Evolutionary conservation across 331 rosid species (phyloP).

Genomic region (Malus hybrid): DNA sequence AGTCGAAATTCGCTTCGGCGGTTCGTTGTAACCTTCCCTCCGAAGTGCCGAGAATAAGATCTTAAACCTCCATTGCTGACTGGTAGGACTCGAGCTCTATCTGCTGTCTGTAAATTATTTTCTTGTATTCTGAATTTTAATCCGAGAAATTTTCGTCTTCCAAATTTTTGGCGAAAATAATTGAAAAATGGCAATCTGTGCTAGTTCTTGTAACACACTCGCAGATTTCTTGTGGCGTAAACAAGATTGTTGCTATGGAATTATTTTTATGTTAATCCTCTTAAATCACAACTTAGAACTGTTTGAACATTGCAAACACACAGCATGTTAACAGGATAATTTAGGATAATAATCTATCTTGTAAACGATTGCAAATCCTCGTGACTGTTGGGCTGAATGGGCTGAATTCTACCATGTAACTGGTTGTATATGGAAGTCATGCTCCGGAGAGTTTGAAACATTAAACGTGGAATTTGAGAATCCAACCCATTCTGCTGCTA

Average conservation of each 20-base stretch:
- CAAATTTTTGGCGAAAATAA: neutral
- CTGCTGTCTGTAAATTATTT: constrained; percentile 6
- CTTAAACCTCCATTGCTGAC: constrained; percentile 12
- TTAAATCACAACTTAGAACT: neutral
- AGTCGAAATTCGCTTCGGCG: constrained; percentile 52
- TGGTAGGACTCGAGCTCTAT: constrained; percentile 17
- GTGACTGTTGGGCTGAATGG: too few species aligned
- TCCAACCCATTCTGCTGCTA: too few species aligned
- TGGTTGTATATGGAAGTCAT: too few species aligned
- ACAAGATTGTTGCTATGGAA: neutral
- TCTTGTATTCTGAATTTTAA: neutral
- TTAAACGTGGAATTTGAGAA: too few species aligned
- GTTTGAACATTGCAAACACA: neutral
- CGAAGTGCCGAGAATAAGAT: neutral
- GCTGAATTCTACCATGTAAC: too few species aligned
- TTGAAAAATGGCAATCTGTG: neutral
- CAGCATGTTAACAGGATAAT: neutral
- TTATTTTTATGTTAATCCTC: neutral
- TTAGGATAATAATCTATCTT: too few species aligned
- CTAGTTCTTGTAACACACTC: neutral
- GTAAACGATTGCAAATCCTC: too few species aligned
- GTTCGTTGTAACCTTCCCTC: constrained; percentile 33
- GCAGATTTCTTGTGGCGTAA: neutral
- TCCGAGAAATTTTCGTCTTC: neutral
- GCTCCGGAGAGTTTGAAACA: too few species aligned